Evolutionary conservation across 495 filamentous ascomycete species (phyloP).

Genomic region (Talaromyces thailandensis): DNA sequence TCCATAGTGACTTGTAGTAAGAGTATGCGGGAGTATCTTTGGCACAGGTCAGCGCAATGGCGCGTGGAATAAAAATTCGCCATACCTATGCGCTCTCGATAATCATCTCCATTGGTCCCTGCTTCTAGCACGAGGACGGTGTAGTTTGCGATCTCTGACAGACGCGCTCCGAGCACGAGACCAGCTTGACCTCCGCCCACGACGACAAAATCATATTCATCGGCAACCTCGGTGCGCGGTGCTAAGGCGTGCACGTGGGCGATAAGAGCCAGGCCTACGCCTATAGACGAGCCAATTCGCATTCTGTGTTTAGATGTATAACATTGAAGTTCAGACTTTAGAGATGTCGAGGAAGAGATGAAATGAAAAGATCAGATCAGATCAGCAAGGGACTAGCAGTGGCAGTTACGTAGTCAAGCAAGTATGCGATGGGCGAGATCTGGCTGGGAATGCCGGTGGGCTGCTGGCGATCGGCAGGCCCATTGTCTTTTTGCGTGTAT

Average conservation of each 20-base stretch:
- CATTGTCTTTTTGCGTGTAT: neutral
- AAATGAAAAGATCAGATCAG: neutral
- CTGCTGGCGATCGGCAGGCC: neutral
- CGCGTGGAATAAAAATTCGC: neutral
- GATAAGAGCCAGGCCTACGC: constrained; percentile 3
- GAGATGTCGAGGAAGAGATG: neutral
- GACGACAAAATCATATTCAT: constrained; percentile 39
- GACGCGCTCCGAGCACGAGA: constrained; percentile 19
- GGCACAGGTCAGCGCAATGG: neutral
- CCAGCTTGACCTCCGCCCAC: constrained; percentile 34
- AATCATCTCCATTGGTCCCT: constrained; percentile 25
- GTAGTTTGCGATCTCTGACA: constrained; percentile 20
- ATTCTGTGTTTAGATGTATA: neutral
- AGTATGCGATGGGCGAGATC: neutral
- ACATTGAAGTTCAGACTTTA: neutral
- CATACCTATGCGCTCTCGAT: constrained; percentile 24
- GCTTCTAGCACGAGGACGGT: constrained; percentile 36
- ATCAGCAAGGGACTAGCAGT: neutral
- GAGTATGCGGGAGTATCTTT: constrained; percentile 24
- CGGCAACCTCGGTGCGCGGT: constrained; percentile 19
- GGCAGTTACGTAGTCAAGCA: neutral
- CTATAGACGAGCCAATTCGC: constrained; percentile 1
- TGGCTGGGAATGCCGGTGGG: neutral
- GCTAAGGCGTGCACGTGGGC: constrained; percentile 12
- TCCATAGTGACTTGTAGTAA: constrained; percentile 27